phyloP scores from a whole-genome alignment of 2,329 filamentous ascomycete genomes.

The Talaromyces albobiverticillius region DNA sequence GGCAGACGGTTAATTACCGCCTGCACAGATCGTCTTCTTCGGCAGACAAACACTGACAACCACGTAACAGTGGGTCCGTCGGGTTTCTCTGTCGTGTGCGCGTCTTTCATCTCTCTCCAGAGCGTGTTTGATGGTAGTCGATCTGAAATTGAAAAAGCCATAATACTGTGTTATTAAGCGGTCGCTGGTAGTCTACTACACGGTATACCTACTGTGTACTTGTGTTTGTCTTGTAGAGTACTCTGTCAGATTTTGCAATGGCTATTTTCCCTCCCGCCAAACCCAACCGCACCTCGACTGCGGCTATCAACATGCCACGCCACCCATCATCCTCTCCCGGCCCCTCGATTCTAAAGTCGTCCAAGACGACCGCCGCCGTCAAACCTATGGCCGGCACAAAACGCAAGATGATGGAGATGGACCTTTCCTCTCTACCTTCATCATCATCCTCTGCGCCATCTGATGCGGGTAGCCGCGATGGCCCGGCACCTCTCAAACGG shows the following conservation, averaged over 20 bases:
- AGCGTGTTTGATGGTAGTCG: no score
- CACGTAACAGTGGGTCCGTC: not conserved
- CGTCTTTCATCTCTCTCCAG: not conserved
- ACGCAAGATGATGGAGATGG: constrained; percentile 36
- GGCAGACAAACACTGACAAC: not conserved
- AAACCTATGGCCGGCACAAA: constrained; percentile 28
- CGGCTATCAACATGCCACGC: constrained; percentile 31
- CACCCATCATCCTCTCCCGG: constrained; percentile 28
- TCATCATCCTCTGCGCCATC: constrained; percentile 30
- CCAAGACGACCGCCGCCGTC: constrained; percentile 25
- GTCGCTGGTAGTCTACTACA: no score
- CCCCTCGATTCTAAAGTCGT: constrained; percentile 34
- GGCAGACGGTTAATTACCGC: not conserved
- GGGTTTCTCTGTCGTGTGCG: constrained; percentile 10
- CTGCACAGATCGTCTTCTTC: not conserved
- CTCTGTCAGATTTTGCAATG: constrained; percentile 24
- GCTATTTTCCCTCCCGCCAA: constrained; percentile 31
- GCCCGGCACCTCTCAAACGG: constrained; percentile 38
- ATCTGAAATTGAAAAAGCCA: no score
- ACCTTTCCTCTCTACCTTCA: constrained; percentile 32
- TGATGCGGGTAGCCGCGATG: constrained; percentile 21
- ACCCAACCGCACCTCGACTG: constrained; percentile 25
- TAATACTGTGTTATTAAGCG: no score
- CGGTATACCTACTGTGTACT: no score
- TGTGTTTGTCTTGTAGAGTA: no score